A percentile compares a stretch with the other conserved stretches of the same genome.
These are phyloP conservation scores for Cercospora nicotianae DNA, from an alignment of 2,329 filamentous ascomycete genomes.

Conservation along the genomic window DNA sequence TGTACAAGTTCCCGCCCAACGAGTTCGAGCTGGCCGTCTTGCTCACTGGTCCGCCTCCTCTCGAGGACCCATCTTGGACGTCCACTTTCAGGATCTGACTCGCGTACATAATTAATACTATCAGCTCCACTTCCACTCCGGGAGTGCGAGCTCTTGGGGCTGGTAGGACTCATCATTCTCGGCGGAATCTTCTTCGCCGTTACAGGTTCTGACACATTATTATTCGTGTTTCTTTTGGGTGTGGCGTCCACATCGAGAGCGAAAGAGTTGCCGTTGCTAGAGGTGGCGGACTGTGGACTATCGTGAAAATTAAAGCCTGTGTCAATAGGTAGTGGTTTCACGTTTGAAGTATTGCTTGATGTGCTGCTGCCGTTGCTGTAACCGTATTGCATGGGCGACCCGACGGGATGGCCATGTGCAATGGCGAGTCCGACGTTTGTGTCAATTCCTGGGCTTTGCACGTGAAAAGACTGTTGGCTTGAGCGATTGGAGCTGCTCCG, in stretches of 20 bases:
- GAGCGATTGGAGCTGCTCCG: conserved; percentile 27
- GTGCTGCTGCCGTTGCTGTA: conserved; percentile 28
- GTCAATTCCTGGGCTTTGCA: conserved; percentile 17
- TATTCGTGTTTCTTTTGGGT: conserved; percentile 21
- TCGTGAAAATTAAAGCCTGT: conserved; percentile 21
- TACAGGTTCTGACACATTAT: conserved; percentile 17
- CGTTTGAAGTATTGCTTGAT: conserved; percentile 22
- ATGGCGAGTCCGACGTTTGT: conserved; percentile 10
- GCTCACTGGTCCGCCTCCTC: conserved; percentile 64
- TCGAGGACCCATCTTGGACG: conserved; percentile 68
- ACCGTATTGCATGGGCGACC: conserved; percentile 31
- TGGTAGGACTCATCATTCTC: conserved; percentile 12
- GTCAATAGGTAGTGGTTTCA: conserved; percentile 10
- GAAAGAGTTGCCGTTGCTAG: conserved; percentile 22
- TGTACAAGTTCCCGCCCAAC: conserved; percentile 64
- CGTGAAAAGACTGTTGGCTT: conserved; percentile 22
- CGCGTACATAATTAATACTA: conserved; percentile 67
- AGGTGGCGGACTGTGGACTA: conserved; percentile 23
- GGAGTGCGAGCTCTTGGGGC: conserved; percentile 25
- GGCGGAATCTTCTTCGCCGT: conserved; percentile 27
- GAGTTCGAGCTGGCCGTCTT: conserved; percentile 61
- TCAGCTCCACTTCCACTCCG: conserved; percentile 58
- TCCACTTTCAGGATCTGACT: conserved; percentile 61
- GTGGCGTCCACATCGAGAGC: conserved; percentile 27
- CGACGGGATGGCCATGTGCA: conserved; percentile 22